Percentiles rank a stretch among this genome's conserved stretches.
phyloP scores from a whole-genome alignment of 768 basidiomycete species.

The Crucibulum laeve region DNA sequence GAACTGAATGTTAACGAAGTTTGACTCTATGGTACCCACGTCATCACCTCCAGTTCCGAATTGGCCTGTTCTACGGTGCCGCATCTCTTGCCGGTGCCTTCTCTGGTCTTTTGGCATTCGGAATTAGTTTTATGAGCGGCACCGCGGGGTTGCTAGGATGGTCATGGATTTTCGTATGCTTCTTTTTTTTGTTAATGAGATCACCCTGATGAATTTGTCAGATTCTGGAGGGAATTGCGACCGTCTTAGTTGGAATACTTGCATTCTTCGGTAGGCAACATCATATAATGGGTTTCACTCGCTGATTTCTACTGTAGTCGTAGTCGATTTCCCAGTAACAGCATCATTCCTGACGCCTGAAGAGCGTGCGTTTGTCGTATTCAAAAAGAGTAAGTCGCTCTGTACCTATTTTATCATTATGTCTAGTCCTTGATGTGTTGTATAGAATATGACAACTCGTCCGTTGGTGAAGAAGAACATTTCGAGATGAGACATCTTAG shows the following conservation, averaged over 20 bases:
- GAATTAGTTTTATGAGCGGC: constrained; percentile 48
- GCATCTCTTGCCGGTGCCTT: constrained; percentile 63
- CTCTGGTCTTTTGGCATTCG: constrained; percentile 55
- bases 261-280: constrained; percentile 43
- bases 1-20: constrained; percentile 20
- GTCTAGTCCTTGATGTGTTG: not conserved
- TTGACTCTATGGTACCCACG: constrained; percentile 69
- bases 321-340: constrained; percentile 59
- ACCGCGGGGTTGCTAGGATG: constrained; percentile 44
- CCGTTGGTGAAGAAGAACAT: constrained; percentile 57
- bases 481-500: constrained; percentile 50
- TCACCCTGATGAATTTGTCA: constrained; percentile 12
- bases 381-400: constrained; percentile 56
- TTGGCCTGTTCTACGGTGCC: constrained; percentile 63
- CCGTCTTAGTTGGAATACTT: constrained; percentile 50
- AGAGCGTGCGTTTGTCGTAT: constrained; percentile 50
- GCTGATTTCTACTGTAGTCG: constrained; percentile 26
- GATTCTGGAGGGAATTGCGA: constrained; percentile 64
- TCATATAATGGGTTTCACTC: not conserved
- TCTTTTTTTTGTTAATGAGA: not conserved
- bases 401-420: not conserved
- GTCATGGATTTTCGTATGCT: constrained; percentile 65
- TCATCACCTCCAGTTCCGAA: constrained; percentile 52
- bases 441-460: constrained; percentile 51
- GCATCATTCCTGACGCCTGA: constrained; percentile 59